Conservation (phyloP, 768 basidiomycete genomes). For the Gymnopilus junonius region DNA sequence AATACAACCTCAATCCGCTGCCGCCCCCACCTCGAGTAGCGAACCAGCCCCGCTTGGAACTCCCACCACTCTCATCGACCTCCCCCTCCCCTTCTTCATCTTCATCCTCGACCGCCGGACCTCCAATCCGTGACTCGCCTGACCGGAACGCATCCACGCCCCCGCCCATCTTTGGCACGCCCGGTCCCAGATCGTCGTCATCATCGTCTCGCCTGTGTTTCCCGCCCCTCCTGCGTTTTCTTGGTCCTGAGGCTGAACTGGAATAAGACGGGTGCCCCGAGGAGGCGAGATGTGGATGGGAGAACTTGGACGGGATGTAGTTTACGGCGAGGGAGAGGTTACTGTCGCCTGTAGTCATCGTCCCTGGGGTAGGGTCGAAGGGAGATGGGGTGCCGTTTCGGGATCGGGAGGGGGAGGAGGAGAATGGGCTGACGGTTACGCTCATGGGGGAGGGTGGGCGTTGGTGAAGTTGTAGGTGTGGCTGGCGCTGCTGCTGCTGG, state of each 20-base stretch:
- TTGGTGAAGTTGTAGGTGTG: neutral
- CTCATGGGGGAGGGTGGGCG: neutral
- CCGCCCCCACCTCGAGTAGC: neutral
- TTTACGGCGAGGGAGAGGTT: constrained; percentile 30
- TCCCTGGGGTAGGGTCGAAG: neutral
- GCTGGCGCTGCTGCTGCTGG: neutral
- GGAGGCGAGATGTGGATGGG: constrained; percentile 18
- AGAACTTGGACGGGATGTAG: constrained; percentile 33
- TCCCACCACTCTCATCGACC: constrained; percentile 4
- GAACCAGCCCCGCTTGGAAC: neutral
- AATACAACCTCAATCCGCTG: neutral
- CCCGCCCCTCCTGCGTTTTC: neutral
- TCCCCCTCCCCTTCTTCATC: constrained; percentile 17
- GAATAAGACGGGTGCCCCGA: neutral
- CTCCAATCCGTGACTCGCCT: constrained; percentile 55
- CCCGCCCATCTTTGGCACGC: constrained; percentile 66
- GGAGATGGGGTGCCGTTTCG: constrained; percentile 8
- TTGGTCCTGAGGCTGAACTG: neutral
- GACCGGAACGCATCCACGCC: constrained; percentile 71
- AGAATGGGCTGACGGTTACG: constrained; percentile 2
- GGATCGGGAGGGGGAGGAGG: constrained; percentile 8
- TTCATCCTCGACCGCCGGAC: constrained; percentile 28
- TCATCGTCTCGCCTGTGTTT: constrained; percentile 26
- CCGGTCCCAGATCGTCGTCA: constrained; percentile 10
- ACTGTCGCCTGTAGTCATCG: constrained; percentile 13